phyloP scores from a whole-genome alignment of 2,329 filamentous ascomycete species.

The Paecilomyces variotii region DNA sequence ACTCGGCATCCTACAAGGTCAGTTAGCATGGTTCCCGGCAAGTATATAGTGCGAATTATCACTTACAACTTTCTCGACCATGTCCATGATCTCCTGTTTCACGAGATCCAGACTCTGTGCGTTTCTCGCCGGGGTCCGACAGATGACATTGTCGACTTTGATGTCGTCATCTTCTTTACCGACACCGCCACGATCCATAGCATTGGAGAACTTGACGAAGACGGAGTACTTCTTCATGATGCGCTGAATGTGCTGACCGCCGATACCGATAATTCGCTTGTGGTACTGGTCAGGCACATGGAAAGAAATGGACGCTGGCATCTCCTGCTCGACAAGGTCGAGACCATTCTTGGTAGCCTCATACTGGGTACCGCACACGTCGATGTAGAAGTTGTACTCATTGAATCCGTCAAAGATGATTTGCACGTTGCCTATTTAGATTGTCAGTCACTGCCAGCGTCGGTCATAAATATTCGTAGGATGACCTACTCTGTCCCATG shows the following conservation, averaged over 20 bases:
- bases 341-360: constrained; percentile 91
- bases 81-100: constrained; percentile 98
- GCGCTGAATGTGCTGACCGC: constrained; percentile 94
- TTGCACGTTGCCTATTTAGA: constrained; percentile 68
- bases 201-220: constrained; percentile 98
- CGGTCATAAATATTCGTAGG: constrained; percentile 1
- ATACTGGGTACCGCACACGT: constrained; percentile 86
- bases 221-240: constrained; percentile 99
- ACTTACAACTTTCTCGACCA: constrained; percentile 88
- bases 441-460: background rate
- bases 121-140: constrained; percentile 91
- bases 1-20: constrained; percentile 70
- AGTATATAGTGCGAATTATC: constrained; percentile 1
- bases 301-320: constrained; percentile 98
- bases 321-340: constrained; percentile 92
- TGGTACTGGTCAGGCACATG: constrained; percentile 98
- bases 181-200: constrained; percentile 91
- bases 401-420: constrained; percentile 99
- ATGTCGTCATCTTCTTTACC: constrained; percentile 96
- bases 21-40: background rate
- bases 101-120: constrained; percentile 94
- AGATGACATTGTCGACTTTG: constrained; percentile 98
- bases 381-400: constrained; percentile 99
- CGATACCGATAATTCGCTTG: constrained; percentile 98
- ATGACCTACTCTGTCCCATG: constrained; percentile 81